These are phyloP conservation scores for Bryoglossum gracile DNA, from an alignment of 495 filamentous ascomycete genomes.

Conservation along the genomic window DNA sequence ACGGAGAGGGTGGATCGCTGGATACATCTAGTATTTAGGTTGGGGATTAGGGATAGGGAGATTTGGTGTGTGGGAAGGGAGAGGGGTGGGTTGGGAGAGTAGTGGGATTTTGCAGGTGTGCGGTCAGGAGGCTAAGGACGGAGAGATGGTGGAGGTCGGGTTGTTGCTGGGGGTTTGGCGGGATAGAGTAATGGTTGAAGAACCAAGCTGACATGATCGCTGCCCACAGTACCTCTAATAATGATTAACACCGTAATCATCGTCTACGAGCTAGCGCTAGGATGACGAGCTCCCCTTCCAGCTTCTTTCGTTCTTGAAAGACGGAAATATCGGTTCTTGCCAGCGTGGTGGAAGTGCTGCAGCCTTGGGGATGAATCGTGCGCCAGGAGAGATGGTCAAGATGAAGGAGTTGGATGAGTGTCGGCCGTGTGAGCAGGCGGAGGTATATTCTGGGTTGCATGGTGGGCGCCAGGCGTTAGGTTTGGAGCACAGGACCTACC, in stretches of 20 bases:
- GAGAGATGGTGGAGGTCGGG: not conserved
- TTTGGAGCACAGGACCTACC: too few relatives aligned
- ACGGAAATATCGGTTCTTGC: too few relatives aligned
- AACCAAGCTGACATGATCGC: not conserved
- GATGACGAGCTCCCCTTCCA: too few relatives aligned
- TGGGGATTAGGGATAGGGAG: not conserved
- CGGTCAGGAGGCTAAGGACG: not conserved
- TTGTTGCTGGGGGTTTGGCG: not conserved
- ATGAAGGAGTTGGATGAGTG: too few relatives aligned
- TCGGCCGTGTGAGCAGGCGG: too few relatives aligned
- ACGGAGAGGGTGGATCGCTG: too few relatives aligned
- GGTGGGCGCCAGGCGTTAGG: too few relatives aligned
- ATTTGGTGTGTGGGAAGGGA: not conserved
- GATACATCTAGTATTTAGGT: not conserved
- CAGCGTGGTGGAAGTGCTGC: not conserved
- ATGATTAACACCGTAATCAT: constrained; percentile 86
- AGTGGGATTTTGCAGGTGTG: too few relatives aligned
- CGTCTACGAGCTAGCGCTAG: constrained; percentile 79
- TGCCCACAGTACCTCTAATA: constrained; percentile 79
- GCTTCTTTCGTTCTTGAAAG: too few relatives aligned
- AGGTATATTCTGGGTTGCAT: too few relatives aligned
- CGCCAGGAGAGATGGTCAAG: too few relatives aligned
- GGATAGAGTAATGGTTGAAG: not conserved
- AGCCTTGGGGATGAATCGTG: too few relatives aligned
- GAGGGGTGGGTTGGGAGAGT: constrained; percentile 3